phyloP scores from a whole-genome alignment of 768 basidiomycete species.

The Termitomyces sp. region DNA sequence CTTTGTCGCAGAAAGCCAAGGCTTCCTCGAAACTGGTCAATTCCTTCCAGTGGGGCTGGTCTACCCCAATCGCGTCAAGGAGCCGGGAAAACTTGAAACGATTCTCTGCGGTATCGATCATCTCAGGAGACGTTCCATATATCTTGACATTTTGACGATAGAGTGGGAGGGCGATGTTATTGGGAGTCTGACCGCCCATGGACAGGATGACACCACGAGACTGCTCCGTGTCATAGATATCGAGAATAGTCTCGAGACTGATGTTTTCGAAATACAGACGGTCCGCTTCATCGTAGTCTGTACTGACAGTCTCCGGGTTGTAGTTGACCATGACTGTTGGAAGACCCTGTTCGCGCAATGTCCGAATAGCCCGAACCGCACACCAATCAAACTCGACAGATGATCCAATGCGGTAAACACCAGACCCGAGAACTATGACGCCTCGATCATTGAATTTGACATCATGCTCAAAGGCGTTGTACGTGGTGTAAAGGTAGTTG shows the following conservation, averaged over 20 bases:
- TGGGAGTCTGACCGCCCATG: conserved; percentile 98
- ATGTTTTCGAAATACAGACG: conserved; percentile 99
- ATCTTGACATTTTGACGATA: conserved; percentile 97
- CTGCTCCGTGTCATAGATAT: conserved; percentile 91
- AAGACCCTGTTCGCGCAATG: conserved; percentile 88
- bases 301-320: conserved; percentile 98
- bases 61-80: conserved; percentile 96
- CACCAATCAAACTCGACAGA: conserved; percentile 99
- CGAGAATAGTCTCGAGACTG: conserved; percentile 90
- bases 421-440: conserved; percentile 96
- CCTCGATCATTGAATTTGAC: conserved; percentile 85
- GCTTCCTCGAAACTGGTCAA: conserved; percentile 89
- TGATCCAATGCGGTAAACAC: conserved; percentile 97
- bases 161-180: conserved; percentile 96
- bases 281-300: conserved; percentile 98
- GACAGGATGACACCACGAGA: conserved; percentile 91
- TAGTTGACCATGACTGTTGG: conserved; percentile 99
- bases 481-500: conserved; percentile 98
- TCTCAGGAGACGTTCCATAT: conserved; percentile 97
- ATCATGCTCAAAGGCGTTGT: conserved; percentile 95
- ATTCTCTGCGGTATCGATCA: conserved; percentile 99
- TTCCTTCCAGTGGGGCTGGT: conserved; percentile 98
- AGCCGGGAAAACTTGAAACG: conserved; percentile 99
- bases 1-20: conserved; percentile 82
- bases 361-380: conserved; percentile 94